These are phyloP conservation scores for Dendrocalamus sinicus DNA, from an alignment of 176 grass and related monocot genomes.

Conservation along the genomic window DNA sequence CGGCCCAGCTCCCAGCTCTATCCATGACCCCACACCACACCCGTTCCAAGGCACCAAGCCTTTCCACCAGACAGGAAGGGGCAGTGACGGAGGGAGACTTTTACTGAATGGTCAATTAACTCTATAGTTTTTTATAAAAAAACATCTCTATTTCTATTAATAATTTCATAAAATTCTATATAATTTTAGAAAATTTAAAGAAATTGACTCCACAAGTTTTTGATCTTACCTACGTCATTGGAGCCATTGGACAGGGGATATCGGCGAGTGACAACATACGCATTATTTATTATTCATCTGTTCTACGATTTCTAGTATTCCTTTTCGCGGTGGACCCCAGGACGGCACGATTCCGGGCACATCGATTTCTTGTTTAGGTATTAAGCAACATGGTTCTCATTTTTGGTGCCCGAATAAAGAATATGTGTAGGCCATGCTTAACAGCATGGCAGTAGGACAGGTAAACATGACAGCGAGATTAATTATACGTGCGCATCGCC, in stretches of 20 bases:
- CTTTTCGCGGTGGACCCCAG: not conserved
- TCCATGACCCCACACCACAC: not conserved
- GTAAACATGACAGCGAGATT: not conserved
- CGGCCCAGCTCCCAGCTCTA: too few relatives aligned
- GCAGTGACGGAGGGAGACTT: too few relatives aligned
- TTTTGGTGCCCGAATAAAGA: conserved; percentile 34
- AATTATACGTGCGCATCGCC: not conserved
- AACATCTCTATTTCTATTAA: too few relatives aligned
- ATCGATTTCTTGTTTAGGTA: not conserved
- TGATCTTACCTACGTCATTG: too few relatives aligned
- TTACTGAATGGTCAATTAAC: too few relatives aligned
- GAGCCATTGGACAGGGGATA: not conserved
- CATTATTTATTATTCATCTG: not conserved
- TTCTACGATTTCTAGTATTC: not conserved
- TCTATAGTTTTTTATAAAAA: too few relatives aligned
- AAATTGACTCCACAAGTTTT: too few relatives aligned
- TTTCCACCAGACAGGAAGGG: not conserved
- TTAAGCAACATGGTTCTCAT: conserved; percentile 50
- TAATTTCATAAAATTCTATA: too few relatives aligned
- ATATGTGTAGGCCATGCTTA: not conserved
- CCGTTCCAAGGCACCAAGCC: not conserved
- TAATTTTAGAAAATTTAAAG: too few relatives aligned
- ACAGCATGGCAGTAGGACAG: not conserved
- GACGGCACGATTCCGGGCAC: not conserved
- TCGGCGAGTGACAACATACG: not conserved